Evolutionary conservation across 345 rosid species (phyloP).

Genomic region (Mangifera indica): DNA sequence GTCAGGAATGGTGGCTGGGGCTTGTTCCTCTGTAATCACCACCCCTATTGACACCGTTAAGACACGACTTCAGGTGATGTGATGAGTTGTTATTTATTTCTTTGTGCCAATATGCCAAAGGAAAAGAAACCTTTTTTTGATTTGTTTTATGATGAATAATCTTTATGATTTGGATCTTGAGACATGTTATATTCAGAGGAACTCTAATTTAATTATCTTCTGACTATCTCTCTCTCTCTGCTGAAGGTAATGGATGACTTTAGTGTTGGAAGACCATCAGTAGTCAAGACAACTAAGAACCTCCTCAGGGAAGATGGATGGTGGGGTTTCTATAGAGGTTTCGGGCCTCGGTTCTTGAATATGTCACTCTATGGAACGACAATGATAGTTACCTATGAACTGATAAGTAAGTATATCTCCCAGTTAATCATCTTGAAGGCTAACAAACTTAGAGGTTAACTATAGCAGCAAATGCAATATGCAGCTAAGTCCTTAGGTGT

Average conservation of each 20-base stretch:
- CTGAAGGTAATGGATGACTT: slow-evolving; percentile 57
- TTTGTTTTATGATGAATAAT: neutral
- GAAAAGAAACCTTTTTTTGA: neutral
- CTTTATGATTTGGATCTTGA: neutral
- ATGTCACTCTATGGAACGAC: slow-evolving; percentile 68
- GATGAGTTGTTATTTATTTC: neutral
- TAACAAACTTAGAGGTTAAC: slow-evolving; percentile 5
- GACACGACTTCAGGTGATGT: slow-evolving; percentile 62
- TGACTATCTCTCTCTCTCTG: neutral
- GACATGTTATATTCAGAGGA: neutral
- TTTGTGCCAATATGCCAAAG: neutral
- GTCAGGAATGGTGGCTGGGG: slow-evolving; percentile 62
- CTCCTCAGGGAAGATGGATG: slow-evolving; percentile 56
- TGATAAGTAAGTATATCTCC: slow-evolving; percentile 44
- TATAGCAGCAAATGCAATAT: neutral
- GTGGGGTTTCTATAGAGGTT: slow-evolving; percentile 68
- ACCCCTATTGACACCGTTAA: slow-evolving; percentile 65
- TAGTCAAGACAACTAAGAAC: slow-evolving; percentile 45
- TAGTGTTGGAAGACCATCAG: slow-evolving; percentile 62
- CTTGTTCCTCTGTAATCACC: slow-evolving; percentile 54
- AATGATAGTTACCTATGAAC: slow-evolving; percentile 66
- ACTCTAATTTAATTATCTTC: neutral
- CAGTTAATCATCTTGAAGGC: neutral
- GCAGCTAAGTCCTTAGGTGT: neutral
- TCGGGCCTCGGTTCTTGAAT: slow-evolving; percentile 58